Conservation (phyloP, 1,284 basidiomycete genomes). For the Rhodotorula sp. region DNA sequence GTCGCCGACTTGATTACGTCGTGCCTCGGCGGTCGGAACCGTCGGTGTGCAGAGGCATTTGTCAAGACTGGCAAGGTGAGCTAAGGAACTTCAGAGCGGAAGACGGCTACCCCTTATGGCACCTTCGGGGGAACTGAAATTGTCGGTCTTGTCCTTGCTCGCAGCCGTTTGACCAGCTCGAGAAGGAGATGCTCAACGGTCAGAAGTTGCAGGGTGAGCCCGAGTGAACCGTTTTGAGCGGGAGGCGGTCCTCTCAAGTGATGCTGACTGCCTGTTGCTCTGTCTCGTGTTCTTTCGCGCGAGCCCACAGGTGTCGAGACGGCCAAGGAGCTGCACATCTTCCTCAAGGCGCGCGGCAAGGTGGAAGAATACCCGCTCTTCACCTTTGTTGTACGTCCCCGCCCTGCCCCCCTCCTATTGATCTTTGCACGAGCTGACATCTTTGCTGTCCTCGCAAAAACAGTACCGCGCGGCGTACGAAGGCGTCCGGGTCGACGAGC, state of each 20-base stretch:
- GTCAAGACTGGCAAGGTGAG: slow-evolving; percentile 56
- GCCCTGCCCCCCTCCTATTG: not conserved
- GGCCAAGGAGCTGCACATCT: slow-evolving; percentile 44
- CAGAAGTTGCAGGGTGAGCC: slow-evolving; percentile 56
- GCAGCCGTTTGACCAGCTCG: slow-evolving; percentile 56
- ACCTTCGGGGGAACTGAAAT: too few species aligned
- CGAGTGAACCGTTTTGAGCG: not conserved
- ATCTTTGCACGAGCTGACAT: not conserved
- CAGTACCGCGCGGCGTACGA: slow-evolving; percentile 41
- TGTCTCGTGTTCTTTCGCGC: not conserved
- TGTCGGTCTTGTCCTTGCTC: slow-evolving; percentile 9
- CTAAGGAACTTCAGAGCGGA: slow-evolving; percentile 3
- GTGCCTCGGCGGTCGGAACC: slow-evolving; percentile 59
- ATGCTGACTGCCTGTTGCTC: not conserved
- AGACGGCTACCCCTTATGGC: too few species aligned
- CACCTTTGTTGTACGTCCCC: slow-evolving; percentile 38
- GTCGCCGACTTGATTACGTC: slow-evolving; percentile 62
- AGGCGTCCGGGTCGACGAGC: slow-evolving; percentile 26
- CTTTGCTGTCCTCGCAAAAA: too few species aligned
- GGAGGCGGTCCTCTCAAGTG: not conserved
- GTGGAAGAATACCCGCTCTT: slow-evolving; percentile 59
- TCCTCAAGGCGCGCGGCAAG: slow-evolving; percentile 54
- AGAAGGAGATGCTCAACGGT: slow-evolving; percentile 58
- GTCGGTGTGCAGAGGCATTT: slow-evolving; percentile 57
- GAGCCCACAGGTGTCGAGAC: slow-evolving; percentile 17